Percentiles rank a stretch among this genome's conserved stretches.
Conservation (phyloP, 495 filamentous ascomycete species). For the Sporormia fimetaria region DNA sequence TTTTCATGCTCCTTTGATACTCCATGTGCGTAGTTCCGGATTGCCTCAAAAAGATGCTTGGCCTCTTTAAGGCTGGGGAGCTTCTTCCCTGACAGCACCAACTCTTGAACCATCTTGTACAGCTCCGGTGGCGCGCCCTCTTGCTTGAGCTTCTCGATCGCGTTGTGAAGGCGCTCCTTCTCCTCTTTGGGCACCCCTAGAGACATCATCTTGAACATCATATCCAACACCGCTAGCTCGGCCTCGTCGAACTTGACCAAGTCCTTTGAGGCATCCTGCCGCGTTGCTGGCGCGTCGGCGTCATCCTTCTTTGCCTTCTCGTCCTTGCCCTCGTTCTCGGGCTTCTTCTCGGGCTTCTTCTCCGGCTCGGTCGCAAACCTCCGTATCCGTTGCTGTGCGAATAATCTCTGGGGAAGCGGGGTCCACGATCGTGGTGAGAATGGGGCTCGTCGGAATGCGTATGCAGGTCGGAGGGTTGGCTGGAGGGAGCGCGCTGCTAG, state of each 20-base stretch:
- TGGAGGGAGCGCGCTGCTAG: constrained; percentile 51
- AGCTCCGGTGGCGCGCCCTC: constrained; percentile 45
- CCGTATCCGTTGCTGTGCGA: constrained; percentile 39
- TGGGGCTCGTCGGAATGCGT: constrained; percentile 10
- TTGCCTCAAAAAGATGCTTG: no score
- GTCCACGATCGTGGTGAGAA: constrained; percentile 2
- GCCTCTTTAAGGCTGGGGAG: no score
- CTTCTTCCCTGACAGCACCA: no score
- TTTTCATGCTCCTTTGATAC: no score
- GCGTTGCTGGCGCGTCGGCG: constrained; percentile 1
- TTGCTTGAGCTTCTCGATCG: constrained; percentile 38
- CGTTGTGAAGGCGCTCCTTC: constrained; percentile 34
- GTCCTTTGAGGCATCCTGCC: constrained; percentile 3
- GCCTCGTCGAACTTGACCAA: constrained; percentile 28
- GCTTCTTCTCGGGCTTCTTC: constrained; percentile 18
- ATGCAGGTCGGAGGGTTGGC: constrained; percentile 31
- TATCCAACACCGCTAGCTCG: constrained; percentile 36
- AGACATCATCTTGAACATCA: constrained; percentile 36
- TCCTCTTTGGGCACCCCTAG: constrained; percentile 38
- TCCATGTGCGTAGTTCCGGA: no score
- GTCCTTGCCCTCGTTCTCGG: constrained; percentile 18
- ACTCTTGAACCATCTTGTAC: constrained; percentile 31
- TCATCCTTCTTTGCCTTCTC: constrained; percentile 14
- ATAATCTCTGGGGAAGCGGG: constrained; percentile 31
- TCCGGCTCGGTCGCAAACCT: constrained; percentile 35